Percentiles rank a stretch among this genome's conserved stretches.
phyloP scores from a whole-genome alignment of 306 rosid species.

The Oemleria cerasiformis region DNA sequence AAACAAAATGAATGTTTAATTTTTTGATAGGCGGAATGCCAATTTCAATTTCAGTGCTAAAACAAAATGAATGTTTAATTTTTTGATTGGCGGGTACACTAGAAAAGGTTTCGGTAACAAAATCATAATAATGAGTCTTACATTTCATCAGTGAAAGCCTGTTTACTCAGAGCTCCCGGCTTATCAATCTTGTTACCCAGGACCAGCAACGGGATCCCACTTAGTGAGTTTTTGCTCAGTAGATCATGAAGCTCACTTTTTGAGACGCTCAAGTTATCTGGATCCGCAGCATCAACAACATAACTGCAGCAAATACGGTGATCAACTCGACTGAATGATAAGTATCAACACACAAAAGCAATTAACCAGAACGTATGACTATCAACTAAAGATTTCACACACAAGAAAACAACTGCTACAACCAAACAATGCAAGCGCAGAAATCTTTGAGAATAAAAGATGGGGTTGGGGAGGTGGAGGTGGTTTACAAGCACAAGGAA shows the following conservation, averaged over 20 bases:
- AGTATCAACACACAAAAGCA: background rate
- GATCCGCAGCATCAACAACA: slow-evolving; percentile 95
- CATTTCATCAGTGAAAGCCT: slow-evolving; percentile 80
- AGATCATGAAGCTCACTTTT: slow-evolving; percentile 84
- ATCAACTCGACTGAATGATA: background rate
- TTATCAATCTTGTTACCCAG: slow-evolving; percentile 90
- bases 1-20: background rate
- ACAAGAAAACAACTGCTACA: background rate
- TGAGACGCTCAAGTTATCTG: slow-evolving; percentile 68
- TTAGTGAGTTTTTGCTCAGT: slow-evolving; percentile 72
- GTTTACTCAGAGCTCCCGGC: slow-evolving; percentile 67
- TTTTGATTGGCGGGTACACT: background rate
- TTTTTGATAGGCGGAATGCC: slow-evolving; percentile 7
- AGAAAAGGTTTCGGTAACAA: background rate
- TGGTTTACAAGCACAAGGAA: background rate
- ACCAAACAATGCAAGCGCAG: background rate
- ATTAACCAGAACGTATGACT: background rate
- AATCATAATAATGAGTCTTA: slow-evolving; percentile 30
- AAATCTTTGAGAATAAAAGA: background rate
- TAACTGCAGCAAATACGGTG: slow-evolving; percentile 46
- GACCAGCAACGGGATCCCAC: slow-evolving; percentile 80
- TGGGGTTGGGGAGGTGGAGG: background rate
- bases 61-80: background rate
- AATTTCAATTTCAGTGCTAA: slow-evolving; percentile 11
- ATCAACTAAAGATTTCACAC: background rate